phyloP scores from a whole-genome alignment of 148 eudicot species.

The Silene uniflora region DNA sequence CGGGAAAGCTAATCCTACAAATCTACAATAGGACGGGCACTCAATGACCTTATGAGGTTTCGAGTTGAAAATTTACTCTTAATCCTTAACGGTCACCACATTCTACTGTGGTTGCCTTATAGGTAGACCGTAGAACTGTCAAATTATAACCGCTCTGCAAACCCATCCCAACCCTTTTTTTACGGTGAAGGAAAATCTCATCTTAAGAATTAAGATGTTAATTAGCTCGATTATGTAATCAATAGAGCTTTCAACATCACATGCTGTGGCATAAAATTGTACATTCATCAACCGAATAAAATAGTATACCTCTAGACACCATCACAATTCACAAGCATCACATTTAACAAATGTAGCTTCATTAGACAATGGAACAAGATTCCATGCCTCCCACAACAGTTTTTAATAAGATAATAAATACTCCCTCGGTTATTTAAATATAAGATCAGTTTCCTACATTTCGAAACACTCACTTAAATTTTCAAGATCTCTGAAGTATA shows the following conservation, averaged over 20 bases:
- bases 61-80: too few species aligned
- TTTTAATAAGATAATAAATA: neutral
- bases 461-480: too few species aligned
- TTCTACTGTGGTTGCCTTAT: neutral
- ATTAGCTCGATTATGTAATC: neutral
- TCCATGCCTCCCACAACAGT: neutral
- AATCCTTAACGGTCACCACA: too few species aligned
- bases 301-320: neutral
- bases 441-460: neutral
- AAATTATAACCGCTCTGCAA: neutral
- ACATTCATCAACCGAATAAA: neutral
- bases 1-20: too few species aligned
- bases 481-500: too few species aligned
- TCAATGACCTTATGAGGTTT: too few species aligned
- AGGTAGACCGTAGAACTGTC: neutral
- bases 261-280: neutral
- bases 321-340: neutral
- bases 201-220: neutral
- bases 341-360: neutral
- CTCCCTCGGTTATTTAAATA: neutral
- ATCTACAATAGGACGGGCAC: too few species aligned
- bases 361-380: conserved; percentile 10
- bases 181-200: neutral
- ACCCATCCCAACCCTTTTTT: neutral
- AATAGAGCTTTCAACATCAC: conserved; percentile 3